Evolutionary conservation across 805 yeast genomes (phyloP).

Genomic region (Kluyveromyces wickerhamii): DNA sequence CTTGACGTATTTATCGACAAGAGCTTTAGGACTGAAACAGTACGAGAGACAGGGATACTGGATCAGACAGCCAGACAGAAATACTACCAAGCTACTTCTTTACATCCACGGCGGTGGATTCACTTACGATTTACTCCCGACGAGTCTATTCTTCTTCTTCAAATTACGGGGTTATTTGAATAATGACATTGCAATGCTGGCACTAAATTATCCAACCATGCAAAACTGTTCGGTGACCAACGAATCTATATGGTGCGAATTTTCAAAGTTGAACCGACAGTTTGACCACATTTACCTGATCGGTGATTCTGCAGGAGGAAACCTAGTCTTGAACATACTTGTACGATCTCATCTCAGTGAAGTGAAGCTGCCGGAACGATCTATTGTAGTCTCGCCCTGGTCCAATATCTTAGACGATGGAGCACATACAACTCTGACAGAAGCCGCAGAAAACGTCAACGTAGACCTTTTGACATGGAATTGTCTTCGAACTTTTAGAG

Average conservation of each 20-base stretch:
- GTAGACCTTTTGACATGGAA: not conserved
- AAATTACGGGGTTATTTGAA: conserved; percentile 6
- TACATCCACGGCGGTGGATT: conserved; percentile 26
- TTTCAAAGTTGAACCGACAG: not conserved
- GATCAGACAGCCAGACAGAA: not conserved
- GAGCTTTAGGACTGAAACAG: not conserved
- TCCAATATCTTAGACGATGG: conserved; percentile 14
- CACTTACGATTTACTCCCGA: conserved; percentile 12
- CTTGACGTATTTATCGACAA: not conserved
- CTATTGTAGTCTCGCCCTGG: conserved; percentile 24
- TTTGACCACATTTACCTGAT: conserved; percentile 6
- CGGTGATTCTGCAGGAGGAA: conserved; percentile 27
- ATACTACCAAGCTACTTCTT: conserved; percentile 2
- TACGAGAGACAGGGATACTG: not conserved
- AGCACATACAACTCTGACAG: too few relatives aligned
- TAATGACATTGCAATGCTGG: conserved; percentile 9
- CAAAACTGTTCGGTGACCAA: conserved; percentile 2
- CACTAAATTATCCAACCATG: conserved; percentile 13
- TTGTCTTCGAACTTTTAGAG: not conserved
- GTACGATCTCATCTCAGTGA: conserved; percentile 8
- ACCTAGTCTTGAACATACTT: conserved; percentile 14
- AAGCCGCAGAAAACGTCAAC: not conserved
- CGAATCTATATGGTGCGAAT: conserved; percentile 2
- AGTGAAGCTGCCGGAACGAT: conserved; percentile 13
- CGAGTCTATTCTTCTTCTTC: conserved; percentile 12